A percentile compares a stretch with the other conserved stretches of the same genome.
Conservation (phyloP, 2,329 filamentous ascomycete genomes). For the Pseudogymnoascus sp. region DNA sequence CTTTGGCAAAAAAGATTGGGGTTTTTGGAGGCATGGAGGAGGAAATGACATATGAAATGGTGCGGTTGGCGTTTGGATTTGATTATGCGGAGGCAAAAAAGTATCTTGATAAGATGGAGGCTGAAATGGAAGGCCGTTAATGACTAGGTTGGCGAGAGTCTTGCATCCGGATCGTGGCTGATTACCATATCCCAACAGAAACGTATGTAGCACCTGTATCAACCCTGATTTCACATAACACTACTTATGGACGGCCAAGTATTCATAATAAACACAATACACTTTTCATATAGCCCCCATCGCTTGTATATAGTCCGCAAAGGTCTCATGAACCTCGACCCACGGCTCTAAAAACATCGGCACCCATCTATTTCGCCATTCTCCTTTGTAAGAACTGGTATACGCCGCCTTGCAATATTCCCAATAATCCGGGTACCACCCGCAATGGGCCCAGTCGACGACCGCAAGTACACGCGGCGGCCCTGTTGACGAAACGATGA, state of each 20-base stretch:
- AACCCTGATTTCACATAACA: background rate
- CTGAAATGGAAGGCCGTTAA: background rate
- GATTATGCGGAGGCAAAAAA: background rate
- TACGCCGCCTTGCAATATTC: conserved; percentile 28
- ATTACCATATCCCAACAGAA: background rate
- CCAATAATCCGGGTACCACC: conserved; percentile 30
- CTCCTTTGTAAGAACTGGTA: conserved; percentile 15
- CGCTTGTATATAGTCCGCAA: background rate
- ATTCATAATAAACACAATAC: no score
- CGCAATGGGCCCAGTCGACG: conserved; percentile 27
- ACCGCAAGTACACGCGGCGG: conserved; percentile 21
- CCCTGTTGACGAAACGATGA: background rate
- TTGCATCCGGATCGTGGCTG: background rate
- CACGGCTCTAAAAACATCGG: background rate
- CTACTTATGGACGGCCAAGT: background rate
- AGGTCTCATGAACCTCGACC: background rate
- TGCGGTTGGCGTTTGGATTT: background rate
- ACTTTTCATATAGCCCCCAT: background rate
- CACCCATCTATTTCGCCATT: background rate
- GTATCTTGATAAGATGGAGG: background rate
- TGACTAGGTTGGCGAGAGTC: background rate
- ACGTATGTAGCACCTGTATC: background rate
- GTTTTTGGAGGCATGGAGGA: background rate
- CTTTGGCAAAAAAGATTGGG: background rate
- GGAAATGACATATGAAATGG: background rate